A percentile compares a stretch with the other conserved stretches of the same genome.
phyloP scores from a whole-genome alignment of 1,284 basidiomycete genomes.

The Sphagnurus paluster region DNA sequence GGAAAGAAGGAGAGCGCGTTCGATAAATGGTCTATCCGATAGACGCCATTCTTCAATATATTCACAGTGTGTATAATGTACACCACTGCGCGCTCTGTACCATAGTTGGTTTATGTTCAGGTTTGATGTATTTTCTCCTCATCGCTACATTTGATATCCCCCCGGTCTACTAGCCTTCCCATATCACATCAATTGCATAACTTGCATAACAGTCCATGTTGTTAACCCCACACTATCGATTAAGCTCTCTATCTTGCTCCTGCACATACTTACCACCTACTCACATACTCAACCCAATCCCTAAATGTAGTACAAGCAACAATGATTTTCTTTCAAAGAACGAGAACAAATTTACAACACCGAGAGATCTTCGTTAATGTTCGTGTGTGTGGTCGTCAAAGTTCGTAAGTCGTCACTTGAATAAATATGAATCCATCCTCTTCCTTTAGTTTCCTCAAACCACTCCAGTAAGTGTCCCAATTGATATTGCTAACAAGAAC shows the following conservation, averaged over 20 bases:
- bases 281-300: neutral
- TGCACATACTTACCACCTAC: constrained; percentile 5
- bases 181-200: neutral
- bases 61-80: too few relatives aligned
- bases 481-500: constrained; percentile 4
- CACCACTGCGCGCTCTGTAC: too few relatives aligned
- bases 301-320: neutral
- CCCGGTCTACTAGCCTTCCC: neutral
- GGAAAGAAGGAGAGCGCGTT: constrained; percentile 35
- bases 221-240: too few relatives aligned
- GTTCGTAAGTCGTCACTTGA: neutral
- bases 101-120: too few relatives aligned
- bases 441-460: neutral
- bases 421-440: neutral
- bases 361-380: neutral
- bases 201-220: neutral
- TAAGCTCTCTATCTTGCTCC: too few relatives aligned
- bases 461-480: neutral
- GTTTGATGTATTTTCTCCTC: too few relatives aligned
- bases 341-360: neutral
- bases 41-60: too few relatives aligned
- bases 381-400: constrained; percentile 5
- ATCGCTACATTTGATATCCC: neutral
- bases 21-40: constrained; percentile 37
- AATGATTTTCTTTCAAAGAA: neutral